Conservation (phyloP, 2,329 filamentous ascomycete species). For the Fusarium sp. region DNA sequence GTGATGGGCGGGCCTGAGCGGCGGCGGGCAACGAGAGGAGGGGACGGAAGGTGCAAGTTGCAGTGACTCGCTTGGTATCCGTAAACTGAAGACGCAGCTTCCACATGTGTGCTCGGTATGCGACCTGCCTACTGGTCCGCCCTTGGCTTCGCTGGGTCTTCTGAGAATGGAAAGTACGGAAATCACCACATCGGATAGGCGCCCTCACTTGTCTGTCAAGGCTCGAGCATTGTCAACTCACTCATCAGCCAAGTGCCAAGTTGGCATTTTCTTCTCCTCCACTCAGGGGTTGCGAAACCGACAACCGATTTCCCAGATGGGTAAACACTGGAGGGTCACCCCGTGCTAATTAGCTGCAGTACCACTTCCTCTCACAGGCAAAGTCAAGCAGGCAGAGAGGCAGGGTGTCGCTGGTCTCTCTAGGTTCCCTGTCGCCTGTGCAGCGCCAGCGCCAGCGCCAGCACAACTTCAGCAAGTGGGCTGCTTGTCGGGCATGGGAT, state of each 20-base stretch:
- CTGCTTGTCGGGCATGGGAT: slow-evolving; percentile 14
- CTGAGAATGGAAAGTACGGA: slow-evolving; percentile 9
- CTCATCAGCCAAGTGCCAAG: slow-evolving; percentile 28
- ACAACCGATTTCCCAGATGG: slow-evolving; percentile 22
- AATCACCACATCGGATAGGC: slow-evolving; percentile 18
- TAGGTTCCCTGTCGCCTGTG: slow-evolving; percentile 12
- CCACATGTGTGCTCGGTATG: background rate
- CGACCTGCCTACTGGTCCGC: background rate
- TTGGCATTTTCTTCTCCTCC: slow-evolving; percentile 24
- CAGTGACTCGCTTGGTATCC: slow-evolving; percentile 2
- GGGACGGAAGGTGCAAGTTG: background rate
- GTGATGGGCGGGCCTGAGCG: background rate
- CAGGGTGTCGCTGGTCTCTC: background rate
- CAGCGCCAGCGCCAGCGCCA: slow-evolving; percentile 12
- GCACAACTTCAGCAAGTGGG: slow-evolving; percentile 19
- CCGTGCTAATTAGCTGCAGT: slow-evolving; percentile 10
- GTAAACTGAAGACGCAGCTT: background rate
- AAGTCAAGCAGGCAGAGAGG: background rate
- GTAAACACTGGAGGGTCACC: slow-evolving; percentile 15
- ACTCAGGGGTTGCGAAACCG: slow-evolving; percentile 26
- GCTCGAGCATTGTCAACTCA: slow-evolving; percentile 5
- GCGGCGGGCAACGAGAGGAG: background rate
- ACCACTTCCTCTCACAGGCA: background rate
- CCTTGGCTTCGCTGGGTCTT: slow-evolving; percentile 12
- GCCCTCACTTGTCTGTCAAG: background rate